Percentiles rank a stretch among this genome's conserved stretches.
phyloP scores from a whole-genome alignment of 2,329 filamentous ascomycete species.

The Clarireedia paspali region DNA sequence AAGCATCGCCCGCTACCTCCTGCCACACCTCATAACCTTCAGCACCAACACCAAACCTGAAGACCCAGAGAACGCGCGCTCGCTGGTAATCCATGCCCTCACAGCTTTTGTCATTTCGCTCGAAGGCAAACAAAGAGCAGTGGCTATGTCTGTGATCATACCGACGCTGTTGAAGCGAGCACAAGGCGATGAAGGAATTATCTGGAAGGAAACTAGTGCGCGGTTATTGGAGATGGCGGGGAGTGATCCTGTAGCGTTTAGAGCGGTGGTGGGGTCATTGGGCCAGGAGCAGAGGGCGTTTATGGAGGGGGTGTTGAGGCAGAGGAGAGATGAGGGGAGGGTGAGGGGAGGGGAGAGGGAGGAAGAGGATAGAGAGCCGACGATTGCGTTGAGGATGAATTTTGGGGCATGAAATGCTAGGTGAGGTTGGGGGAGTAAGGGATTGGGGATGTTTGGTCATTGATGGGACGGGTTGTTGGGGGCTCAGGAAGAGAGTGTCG shows the following conservation, averaged over 20 bases:
- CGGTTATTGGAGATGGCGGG: slow-evolving; percentile 76
- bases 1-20: slow-evolving; percentile 64
- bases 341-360: slow-evolving; percentile 34
- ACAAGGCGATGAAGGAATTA: slow-evolving; percentile 48
- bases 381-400: slow-evolving; percentile 90
- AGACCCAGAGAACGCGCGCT: slow-evolving; percentile 70
- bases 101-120: slow-evolving; percentile 58
- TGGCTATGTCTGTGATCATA: slow-evolving; percentile 68
- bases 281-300: slow-evolving; percentile 62
- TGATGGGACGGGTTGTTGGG: no score
- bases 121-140: slow-evolving; percentile 38
- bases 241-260: slow-evolving; percentile 65
- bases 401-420: slow-evolving; percentile 46
- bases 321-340: slow-evolving; percentile 42
- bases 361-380: slow-evolving; percentile 55
- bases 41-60: slow-evolving; percentile 62
- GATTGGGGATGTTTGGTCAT: no score
- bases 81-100: slow-evolving; percentile 65
- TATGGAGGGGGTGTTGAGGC: slow-evolving; percentile 73
- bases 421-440: no score
- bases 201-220: slow-evolving; percentile 65
- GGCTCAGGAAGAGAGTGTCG: no score
- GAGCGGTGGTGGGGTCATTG: slow-evolving; percentile 64
- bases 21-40: slow-evolving; percentile 71
- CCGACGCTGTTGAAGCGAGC: slow-evolving; percentile 71